Percentiles rank a stretch among this genome's conserved stretches.
Evolutionary conservation across 163 green algal genomes (phyloP).

Genomic region (Chloromonas sp.): DNA sequence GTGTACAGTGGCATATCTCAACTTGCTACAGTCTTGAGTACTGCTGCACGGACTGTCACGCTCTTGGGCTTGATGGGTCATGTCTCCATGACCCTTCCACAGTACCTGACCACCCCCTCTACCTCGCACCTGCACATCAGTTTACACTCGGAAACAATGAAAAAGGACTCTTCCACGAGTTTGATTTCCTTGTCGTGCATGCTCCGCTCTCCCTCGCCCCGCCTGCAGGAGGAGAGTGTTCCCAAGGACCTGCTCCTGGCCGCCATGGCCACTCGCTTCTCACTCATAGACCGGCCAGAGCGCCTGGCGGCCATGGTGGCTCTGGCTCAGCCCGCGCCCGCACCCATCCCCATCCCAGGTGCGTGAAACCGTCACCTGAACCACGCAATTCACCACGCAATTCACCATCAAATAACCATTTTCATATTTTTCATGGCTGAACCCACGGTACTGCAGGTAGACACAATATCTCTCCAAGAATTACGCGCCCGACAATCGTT

Average conservation of each 20-base stretch:
- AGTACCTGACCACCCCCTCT: not conserved
- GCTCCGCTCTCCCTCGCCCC: not conserved
- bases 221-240: not conserved
- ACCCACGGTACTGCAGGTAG: no score
- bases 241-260: constrained; percentile 19
- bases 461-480: no score
- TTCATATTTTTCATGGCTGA: no score
- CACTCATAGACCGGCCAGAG: constrained; percentile 19
- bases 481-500: no score
- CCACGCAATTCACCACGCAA: no score
- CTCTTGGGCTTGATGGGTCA: not conserved
- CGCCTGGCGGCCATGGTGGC: constrained; percentile 4
- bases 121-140: not conserved
- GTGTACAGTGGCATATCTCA: no score
- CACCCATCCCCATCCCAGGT: not conserved
- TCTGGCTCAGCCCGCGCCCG: not conserved
- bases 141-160: not conserved
- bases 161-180: not conserved
- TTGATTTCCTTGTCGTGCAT: not conserved
- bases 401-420: no score
- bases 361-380: no score
- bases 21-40: not conserved
- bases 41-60: not conserved
- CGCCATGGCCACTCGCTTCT: constrained; percentile 14
- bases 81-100: no score